Base-by-base conservation (phyloP, 768 basidiomycete species). In the Boletus reticuloceps region DNA sequence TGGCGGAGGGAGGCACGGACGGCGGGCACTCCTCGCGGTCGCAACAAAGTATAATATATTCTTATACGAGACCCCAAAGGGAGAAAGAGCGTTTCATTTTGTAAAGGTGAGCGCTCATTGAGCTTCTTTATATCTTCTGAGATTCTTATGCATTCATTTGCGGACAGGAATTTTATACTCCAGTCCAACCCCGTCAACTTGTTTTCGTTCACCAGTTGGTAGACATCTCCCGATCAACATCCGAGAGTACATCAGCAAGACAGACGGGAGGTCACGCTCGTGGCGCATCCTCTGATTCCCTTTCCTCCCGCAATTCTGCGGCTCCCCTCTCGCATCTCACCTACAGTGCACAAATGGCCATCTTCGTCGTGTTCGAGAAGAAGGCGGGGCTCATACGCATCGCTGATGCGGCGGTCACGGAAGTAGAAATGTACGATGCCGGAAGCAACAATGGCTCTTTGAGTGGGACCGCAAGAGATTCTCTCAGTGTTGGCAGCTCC, bases 311-410 rank as follows among this genome's bases (percentile, higher is more conserved):
- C 34, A 65, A 67, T 43, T 68, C 51, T 29, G 45, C 38, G 12
- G 17, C 51, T 12, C 36, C 70, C 7, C 69, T 74, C 10, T 67
- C 71, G 6, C 63, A 71, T 16, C 66, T 77, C 55, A 75, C 75
- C 52, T 88, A 89, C 63, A 86, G 86, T 19, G 79, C 80, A 6
- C 89, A 91, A 60, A 82, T 89, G 64, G 84, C 83, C 60, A 73
- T 94, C n/a, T 92, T 92, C 64, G 83, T 90, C 53, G 74, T 85
- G 22, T 94, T 94, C 66, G 91, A 94, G 69, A 93, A 93, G 74
- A 94, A 89, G 64, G 90, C 90, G 3, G 82, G 84, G n/a, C 74
- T 89, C 71, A 91, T 94, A 60, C 86, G 91, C 20, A 67, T 93
- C 22, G 82, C 83, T 6, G 91, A 93, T 68, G 83, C 91, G 31